Evolutionary conservation across 2,329 filamentous ascomycete genomes (phyloP), one percentile per base, ranked within the genome.

Genomic region (Fusarium kyushuense): DNA sequence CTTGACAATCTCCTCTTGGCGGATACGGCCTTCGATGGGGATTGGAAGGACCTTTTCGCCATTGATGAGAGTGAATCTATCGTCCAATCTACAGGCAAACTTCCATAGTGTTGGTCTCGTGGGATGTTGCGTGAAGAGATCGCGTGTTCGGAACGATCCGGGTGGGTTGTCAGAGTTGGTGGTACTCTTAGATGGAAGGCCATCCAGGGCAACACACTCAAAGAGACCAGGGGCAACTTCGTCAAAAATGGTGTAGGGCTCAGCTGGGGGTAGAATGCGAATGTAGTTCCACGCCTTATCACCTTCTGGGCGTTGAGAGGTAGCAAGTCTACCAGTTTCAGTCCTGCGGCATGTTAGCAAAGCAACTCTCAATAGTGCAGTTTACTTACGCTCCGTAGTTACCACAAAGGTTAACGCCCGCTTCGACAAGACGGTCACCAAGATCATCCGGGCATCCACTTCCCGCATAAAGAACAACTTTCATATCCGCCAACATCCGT

Each of bases 361-460:
- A 11, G 5, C 14, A 0, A 8, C 1, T 4, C 17, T 2, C 10
- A 2, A 3, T 2, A n/a, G 1, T 3, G 2, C 5, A 2, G 3
- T 9, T 0, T 12, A 71, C 83, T 76, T 63, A 84, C 82, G 85
- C 81, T 71, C 87, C 87, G 56, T 88, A 89, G 60, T 88, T 84
- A 14, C 81, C 81, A 5, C 85, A 80, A 1, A 90, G 76, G 49
- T 87, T 83, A 1, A 90, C 84, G 0, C 86, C 86, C 4, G 81
- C 78, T 1, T 79, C 75, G 0, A 87, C 84, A 1, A 90, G 74
- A 3, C 77, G 68, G 64, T 89, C 82, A 0, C 88, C 88, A 4
- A 90, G 77, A 10, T 85, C 84, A 69, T 90, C 87, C 0, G 88
- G 87, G 65, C 86, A 89, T 6, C 83, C 80, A 17, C 84, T 86